These are phyloP conservation scores for Globisporangium perplexum DNA, from an alignment of 352 stramenopile species.

Conservation along the genomic window DNA sequence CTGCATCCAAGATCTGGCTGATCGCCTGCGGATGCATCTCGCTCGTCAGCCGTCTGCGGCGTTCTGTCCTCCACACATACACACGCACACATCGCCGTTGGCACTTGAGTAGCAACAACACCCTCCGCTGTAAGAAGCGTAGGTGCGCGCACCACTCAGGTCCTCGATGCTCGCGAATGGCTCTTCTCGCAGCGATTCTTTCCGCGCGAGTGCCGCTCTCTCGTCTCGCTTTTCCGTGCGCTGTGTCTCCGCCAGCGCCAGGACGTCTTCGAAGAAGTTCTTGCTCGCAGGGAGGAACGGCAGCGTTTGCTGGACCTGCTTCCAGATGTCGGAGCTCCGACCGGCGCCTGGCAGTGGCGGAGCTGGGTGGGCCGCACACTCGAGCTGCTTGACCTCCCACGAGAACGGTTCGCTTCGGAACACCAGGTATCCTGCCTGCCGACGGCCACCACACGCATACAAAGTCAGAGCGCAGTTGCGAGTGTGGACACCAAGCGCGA, in stretches of 20 bases:
- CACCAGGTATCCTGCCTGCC: slow-evolving; percentile 54
- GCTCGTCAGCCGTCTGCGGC: slow-evolving; percentile 45
- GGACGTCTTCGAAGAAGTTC: slow-evolving; percentile 75
- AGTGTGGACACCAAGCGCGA: neutral
- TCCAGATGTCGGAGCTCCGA: slow-evolving; percentile 60
- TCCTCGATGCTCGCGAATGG: slow-evolving; percentile 6
- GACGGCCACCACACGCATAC: neutral
- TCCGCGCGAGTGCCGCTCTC: neutral
- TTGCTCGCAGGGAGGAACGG: slow-evolving; percentile 76
- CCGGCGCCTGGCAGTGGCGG: slow-evolving; percentile 43
- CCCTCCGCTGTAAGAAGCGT: too few species aligned
- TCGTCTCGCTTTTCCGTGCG: neutral
- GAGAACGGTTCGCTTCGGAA: slow-evolving; percentile 37
- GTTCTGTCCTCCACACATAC: slow-evolving; percentile 21
- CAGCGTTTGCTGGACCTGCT: slow-evolving; percentile 67
- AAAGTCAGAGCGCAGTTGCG: neutral
- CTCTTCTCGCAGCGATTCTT: slow-evolving; percentile 7
- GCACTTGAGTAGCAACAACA: neutral
- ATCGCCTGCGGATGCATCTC: slow-evolving; percentile 80
- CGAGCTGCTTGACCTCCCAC: slow-evolving; percentile 53
- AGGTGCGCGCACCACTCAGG: slow-evolving; percentile 1
- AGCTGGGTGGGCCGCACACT: slow-evolving; percentile 39
- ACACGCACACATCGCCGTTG: neutral
- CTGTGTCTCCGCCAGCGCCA: slow-evolving; percentile 28
- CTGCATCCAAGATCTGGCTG: slow-evolving; percentile 50